A percentile compares a stretch with the other conserved stretches of the same genome.
Conservation (phyloP, 371 early-diverging fungal species). For the Mortierella sp. region DNA sequence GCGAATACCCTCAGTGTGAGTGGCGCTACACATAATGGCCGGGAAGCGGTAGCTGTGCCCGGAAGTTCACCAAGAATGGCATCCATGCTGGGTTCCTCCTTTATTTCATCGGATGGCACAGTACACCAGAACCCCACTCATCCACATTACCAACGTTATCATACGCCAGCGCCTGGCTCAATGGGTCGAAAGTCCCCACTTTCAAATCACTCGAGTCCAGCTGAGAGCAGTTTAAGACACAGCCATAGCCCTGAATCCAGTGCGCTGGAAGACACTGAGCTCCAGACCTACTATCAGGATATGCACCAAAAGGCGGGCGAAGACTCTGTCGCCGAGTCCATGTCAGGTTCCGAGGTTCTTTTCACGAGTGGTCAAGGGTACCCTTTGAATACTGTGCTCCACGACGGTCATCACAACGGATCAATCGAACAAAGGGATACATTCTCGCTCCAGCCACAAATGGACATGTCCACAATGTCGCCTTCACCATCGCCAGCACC, state of each 20-base stretch:
- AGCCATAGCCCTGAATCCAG: slow-evolving; percentile 30
- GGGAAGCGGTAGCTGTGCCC: slow-evolving; percentile 5
- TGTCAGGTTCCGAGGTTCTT: neutral
- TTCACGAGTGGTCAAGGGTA: neutral
- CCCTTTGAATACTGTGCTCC: neutral
- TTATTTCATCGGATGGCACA: slow-evolving; percentile 31
- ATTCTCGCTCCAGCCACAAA: too few relatives aligned
- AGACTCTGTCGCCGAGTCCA: neutral
- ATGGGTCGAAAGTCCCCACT: slow-evolving; percentile 4
- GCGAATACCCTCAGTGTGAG: slow-evolving; percentile 12
- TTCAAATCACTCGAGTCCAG: slow-evolving; percentile 17
- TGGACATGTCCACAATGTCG: too few relatives aligned
- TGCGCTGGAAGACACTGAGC: slow-evolving; percentile 4
- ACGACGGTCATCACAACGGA: neutral
- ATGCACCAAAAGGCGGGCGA: neutral
- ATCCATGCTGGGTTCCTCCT: slow-evolving; percentile 42
- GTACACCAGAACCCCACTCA: slow-evolving; percentile 30
- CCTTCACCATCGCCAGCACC: too few relatives aligned
- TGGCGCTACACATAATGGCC: slow-evolving; percentile 7
- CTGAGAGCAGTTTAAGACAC: slow-evolving; percentile 17
- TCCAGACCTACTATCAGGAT: too few relatives aligned
- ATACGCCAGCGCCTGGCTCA: neutral
- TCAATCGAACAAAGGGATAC: neutral
- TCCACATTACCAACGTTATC: slow-evolving; percentile 26
- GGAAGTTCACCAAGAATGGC: slow-evolving; percentile 38